Evolutionary conservation across 2,329 filamentous ascomycete genomes (phyloP).

Genomic region (Colletotrichum chlorophyti): DNA sequence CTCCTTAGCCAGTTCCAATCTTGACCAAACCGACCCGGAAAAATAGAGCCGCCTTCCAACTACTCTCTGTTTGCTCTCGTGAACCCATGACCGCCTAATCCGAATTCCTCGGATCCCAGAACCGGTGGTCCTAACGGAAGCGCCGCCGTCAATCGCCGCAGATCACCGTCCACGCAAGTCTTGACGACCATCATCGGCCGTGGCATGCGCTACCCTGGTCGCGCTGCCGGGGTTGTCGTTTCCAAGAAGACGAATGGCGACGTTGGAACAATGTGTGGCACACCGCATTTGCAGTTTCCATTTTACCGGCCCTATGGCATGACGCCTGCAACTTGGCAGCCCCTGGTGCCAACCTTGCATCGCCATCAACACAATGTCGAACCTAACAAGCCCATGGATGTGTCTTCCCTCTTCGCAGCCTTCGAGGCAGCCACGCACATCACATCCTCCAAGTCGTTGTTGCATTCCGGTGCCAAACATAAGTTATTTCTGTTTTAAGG

Average conservation of each 20-base stretch:
- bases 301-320: slow-evolving; percentile 41
- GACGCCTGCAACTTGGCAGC: slow-evolving; percentile 40
- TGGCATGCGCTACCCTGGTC: neutral
- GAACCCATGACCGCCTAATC: too few relatives aligned
- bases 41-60: neutral
- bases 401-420: neutral
- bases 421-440: neutral
- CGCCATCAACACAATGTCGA: too few relatives aligned
- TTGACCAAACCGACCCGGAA: neutral
- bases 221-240: neutral
- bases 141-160: neutral
- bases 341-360: slow-evolving; percentile 34
- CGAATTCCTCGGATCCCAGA: too few relatives aligned
- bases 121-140: too few relatives aligned
- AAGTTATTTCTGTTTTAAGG: neutral
- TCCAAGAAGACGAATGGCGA: neutral
- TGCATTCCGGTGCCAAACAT: neutral
- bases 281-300: slow-evolving; percentile 25
- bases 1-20: neutral
- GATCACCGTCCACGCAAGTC: neutral
- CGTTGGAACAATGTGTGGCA: slow-evolving; percentile 5
- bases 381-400: too few relatives aligned
- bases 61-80: too few relatives aligned
- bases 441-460: neutral
- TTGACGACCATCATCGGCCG: neutral